These are phyloP conservation scores for Datura wrightii DNA, from an alignment of 257 asterid species.

Conservation along the genomic window DNA sequence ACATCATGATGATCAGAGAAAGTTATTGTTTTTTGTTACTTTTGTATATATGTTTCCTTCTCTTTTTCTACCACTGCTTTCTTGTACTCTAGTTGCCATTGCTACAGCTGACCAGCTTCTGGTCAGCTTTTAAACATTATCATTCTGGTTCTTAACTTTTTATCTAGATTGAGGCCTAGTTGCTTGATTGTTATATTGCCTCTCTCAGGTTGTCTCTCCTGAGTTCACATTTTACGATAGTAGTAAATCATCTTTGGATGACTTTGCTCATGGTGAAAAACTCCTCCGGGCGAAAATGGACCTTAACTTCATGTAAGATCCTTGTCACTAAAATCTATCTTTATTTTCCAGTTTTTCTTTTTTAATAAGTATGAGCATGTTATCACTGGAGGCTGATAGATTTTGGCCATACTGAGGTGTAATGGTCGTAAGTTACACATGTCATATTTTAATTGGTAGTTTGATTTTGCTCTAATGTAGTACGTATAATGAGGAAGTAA, in stretches of 20 bases:
- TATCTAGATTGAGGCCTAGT: slow-evolving; percentile 36
- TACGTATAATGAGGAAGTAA: neutral
- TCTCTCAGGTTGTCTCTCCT: slow-evolving; percentile 87
- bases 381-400: neutral
- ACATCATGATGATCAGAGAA: neutral
- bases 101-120: neutral
- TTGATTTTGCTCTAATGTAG: neutral
- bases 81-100: neutral
- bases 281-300: slow-evolving; percentile 98
- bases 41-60: neutral
- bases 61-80: neutral
- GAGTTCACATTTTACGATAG: slow-evolving; percentile 96
- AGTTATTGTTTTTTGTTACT: neutral
- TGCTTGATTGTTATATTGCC: slow-evolving; percentile 38
- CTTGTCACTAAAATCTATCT: slow-evolving; percentile 29
- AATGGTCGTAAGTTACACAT: neutral
- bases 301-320: slow-evolving; percentile 90
- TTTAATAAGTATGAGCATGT: neutral
- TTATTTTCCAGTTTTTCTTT: slow-evolving; percentile 11
- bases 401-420: neutral
- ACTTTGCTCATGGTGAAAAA: slow-evolving; percentile 86
- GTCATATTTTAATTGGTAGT: neutral
- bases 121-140: neutral
- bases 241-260: slow-evolving; percentile 84
- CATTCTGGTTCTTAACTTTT: neutral